Base-by-base conservation (phyloP, 805 yeast genomes). In the Yamadazyma kitorensis region DNA sequence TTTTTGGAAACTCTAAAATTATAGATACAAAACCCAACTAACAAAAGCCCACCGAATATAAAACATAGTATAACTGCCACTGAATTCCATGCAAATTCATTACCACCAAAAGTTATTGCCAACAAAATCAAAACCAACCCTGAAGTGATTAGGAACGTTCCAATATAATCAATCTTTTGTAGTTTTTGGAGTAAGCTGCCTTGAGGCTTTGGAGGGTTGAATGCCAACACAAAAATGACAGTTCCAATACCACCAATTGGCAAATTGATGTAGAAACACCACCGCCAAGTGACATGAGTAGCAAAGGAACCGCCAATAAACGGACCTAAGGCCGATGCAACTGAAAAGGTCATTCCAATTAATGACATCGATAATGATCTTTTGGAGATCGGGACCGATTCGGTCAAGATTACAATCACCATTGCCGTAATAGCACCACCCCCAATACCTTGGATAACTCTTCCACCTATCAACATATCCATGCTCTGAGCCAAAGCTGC, bases 201-300 rank as follows among this genome's bases (percentile, higher is more conserved):
- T n/a, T 48, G 48, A 1, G 76, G 68, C 23, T 49, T 54, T 5
- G 75, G 76, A 9, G 81, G 78, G 19, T 65, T 59, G 51, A 74
- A 70, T 13, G 68, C 60, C 4, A 67, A 38, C 3, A 65, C 30
- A 12, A 76, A 50, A 6, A 66, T 43, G 0, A 51, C 48, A 13
- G 67, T 48, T 0, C 77, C 72, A 0, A 64, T 34, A 1, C 82
- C 86, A 12, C 85, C 84, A 22, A 80, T 55, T 3, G 87, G 86
- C 23, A 83, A 53, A 53, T 82, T 82, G 42, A 83, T 66, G 56
- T 76, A 83, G 51, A 81, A 83, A 47, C 86, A 77, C 86, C 88
- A 81, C 48, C 88, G 64, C 88, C 88, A 82, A n/a, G 75, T 59
- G 4, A 69, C 76, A 33, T 70, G 59, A 2, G 74, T 57, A 1